Base-by-base conservation (phyloP, 2,329 filamentous ascomycete species). In the Atkinsonella hypoxylon region DNA sequence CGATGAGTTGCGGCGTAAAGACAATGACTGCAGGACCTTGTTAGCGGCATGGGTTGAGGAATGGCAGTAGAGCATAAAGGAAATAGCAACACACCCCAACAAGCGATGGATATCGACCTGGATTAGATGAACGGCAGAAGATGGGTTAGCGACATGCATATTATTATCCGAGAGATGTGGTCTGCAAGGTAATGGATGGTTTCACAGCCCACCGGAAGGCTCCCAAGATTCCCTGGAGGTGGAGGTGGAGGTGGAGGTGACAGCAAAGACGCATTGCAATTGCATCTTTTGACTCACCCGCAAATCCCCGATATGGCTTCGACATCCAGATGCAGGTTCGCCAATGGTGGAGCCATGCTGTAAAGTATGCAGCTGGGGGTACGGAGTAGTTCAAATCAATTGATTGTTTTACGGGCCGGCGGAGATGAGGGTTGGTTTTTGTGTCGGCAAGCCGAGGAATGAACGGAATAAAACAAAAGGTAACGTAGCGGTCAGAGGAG, bases 1-100 rank as follows among this genome's bases (percentile, higher is more conserved):
- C 89, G 59, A 95, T 84, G 59, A 98, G 96, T 60, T 98, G 93
- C 2, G 93, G 93, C 1, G 89, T 93, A 71, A 96, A 98, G 52
- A 98, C 93, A 36, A 97, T 88, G 51, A 97, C 87, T 70, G 52
- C 42, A 31, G 1, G 17, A 20, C 17, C 31, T 17, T 12, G 36
- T 47, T 38, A 51, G 45, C 38, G 13, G 38, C n/a, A 42, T 54
- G 20, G 17, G 12, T 20, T 36, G 34, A 31, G 17, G 26, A 26
- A 26, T 26, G 26, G 26, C 26, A 7, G 26, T 7, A 22, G 20
- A 22, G 20, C 20, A 2, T 22, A 5, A 22, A 22, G 20, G 20
- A 22, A 22, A 22, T 22, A 22, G 20, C 20, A 38, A 61, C 63
- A 47, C 57, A 70, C 68, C 67, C 93, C 93, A 96, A 65, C 90